Percentiles rank a stretch among this genome's conserved stretches.
phyloP scores from a whole-genome alignment of 2,329 filamentous ascomycete species.

The Alternaria incomplexa region DNA sequence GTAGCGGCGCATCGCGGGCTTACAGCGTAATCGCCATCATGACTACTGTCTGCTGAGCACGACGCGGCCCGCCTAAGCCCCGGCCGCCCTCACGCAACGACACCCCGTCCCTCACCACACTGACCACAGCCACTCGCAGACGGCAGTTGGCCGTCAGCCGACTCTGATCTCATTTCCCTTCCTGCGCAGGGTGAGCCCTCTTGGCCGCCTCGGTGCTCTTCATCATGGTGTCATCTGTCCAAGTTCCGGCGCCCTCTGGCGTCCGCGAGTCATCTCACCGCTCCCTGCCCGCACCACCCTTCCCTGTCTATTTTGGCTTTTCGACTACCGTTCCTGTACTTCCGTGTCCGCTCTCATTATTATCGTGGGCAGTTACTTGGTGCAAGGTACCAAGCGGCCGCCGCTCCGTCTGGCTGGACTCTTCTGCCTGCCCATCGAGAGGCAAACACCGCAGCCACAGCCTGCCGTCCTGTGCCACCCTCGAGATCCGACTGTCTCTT shows the following conservation, averaged over 20 bases:
- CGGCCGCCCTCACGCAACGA: not conserved
- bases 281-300: slow-evolving; percentile 26
- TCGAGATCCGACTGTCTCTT: slow-evolving; percentile 23
- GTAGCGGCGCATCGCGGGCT: slow-evolving; percentile 13
- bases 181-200: slow-evolving; percentile 28
- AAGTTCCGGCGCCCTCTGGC: slow-evolving; percentile 30
- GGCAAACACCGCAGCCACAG: slow-evolving; percentile 40
- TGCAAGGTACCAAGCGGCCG: slow-evolving; percentile 33
- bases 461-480: slow-evolving; percentile 33
- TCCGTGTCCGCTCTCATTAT: slow-evolving; percentile 36
- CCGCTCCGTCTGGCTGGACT: slow-evolving; percentile 32
- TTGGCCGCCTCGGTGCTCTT: slow-evolving; percentile 16
- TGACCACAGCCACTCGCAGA: slow-evolving; percentile 13
- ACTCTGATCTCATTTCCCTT: slow-evolving; percentile 24
- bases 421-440: slow-evolving; percentile 25
- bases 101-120: slow-evolving; percentile 4
- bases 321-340: slow-evolving; percentile 22
- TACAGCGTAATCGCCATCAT: slow-evolving; percentile 21
- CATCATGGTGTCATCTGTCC: slow-evolving; percentile 45
- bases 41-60: slow-evolving; percentile 22
- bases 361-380: slow-evolving; percentile 37
- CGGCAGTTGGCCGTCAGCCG: slow-evolving; percentile 33
- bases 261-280: slow-evolving; percentile 48
- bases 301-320: slow-evolving; percentile 30
- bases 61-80: slow-evolving; percentile 4